Evolutionary conservation across 75 land plant species (phyloP), one percentile per base, ranked within the genome.

Genomic region (Picea sitchensis): DNA sequence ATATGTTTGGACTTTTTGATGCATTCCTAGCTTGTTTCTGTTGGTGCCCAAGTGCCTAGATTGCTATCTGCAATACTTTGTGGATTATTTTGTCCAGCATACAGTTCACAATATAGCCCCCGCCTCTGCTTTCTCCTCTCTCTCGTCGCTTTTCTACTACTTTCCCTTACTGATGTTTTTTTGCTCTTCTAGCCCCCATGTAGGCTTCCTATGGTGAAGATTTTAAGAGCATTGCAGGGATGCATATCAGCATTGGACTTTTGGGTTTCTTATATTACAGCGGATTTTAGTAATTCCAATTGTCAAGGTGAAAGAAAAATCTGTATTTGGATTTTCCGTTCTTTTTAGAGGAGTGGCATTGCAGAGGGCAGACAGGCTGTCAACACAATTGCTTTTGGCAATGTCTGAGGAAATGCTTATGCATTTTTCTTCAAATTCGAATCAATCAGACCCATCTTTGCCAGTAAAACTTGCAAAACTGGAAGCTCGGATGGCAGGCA

Each of bases 401-500:
- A 93, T 93, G 98, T 85, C 91, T 31, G 98, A 95, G 59, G 96
- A 95, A 38, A 76, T 95, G 84, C 76, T 95, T 20, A 79, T 90
- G 68, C 96, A 91, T 81, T 85, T 93, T 26, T 91, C 96, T 2
- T 89, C 96, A 44, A 95, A 91, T 74, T 95, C 98, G 1, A 95
- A 93, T 79, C 92, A 87, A 30, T 86, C 94, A 56, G 94, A 95
- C 72, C 88, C 95, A 62, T 87, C 90, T 34, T 80, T 92, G 69
- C 90, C 95, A 18, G 68, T 86, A 51, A 95, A 95, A 77, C 86
- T 95, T 21, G 98, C 98, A 2, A 95, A 95, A 81, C 87, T 95
- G 62, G 98, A 95, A 78, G 98, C 98, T 30, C 80, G 96, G 31
- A 89, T 95, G 98, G 92, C 86, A 14, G 96, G 96, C 15, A 90